Evolutionary conservation across 164 flowering plant species (phyloP), one percentile per base, ranked within the genome.

Genomic region (Litsea cubeba): DNA sequence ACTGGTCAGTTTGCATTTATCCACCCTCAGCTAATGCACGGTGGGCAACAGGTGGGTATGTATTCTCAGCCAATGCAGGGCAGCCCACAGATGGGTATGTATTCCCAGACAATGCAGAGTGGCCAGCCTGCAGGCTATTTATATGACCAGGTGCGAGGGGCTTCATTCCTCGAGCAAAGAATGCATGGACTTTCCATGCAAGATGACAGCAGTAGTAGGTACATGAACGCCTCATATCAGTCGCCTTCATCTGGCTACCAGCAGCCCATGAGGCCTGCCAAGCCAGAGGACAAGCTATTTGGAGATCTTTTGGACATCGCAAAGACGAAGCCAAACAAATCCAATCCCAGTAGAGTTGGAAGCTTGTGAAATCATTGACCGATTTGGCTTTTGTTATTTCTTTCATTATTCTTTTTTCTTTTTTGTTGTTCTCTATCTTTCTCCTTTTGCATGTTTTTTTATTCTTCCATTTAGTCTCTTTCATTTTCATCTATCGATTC

Each of bases 261-360:
- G 58, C 88, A 91, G 2, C 83, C 92, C 10, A 83, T 66, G 62
- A 91, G 81, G 84, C 91, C 92, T 40, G 68, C 87, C 32, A 95
- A 87, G 78, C 91, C 95, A 49, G 97, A 91, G 83, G 97, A 94
- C 71, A 92, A 89, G 84, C 82, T 94, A 25, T 94, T 94, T 80
- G 98, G 97, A n/a, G 98, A 94, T 76, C 95, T 94, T 23, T 97
- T 94, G 18, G 87, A 91, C 77, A 85, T 94, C 71, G 84, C 97
- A 3, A 94, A 91, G 70, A 69, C 87, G 58, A 94, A 92, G 78
- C 77, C 92, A 0, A 71, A 77, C 11, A 90, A 87, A 65, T 22
- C 90, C 18, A 73, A 83, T 57, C 82, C 87, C 26, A 84, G 84
- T 74, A 78, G 86, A 76, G 79, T 90, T 76, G 93, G 86, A 73